These are phyloP conservation scores for Penicillium sp. DNA, from an alignment of 2,329 filamentous ascomycete genomes.

Conservation along the genomic window DNA sequence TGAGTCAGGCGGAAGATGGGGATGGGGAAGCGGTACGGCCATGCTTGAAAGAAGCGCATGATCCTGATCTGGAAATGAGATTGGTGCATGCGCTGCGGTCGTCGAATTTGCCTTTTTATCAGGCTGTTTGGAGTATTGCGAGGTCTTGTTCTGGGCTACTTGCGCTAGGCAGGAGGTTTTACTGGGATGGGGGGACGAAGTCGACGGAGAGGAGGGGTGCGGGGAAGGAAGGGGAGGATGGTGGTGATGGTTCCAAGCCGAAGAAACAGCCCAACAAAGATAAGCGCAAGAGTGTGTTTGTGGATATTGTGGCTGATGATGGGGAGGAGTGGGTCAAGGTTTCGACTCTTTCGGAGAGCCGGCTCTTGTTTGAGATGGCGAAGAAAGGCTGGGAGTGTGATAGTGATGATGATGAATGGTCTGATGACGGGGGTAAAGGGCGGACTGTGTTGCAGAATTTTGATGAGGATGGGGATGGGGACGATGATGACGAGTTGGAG, in stretches of 20 bases:
- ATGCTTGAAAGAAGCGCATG: background rate
- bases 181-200: constrained; percentile 40
- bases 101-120: constrained; percentile 65
- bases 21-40: constrained; percentile 16
- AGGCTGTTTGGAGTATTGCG: constrained; percentile 62
- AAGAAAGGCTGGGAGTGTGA: constrained; percentile 63
- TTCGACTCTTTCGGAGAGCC: constrained; percentile 62
- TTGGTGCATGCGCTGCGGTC: constrained; percentile 59
- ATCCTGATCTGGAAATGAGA: constrained; percentile 32
- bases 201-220: constrained; percentile 1
- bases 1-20: constrained; percentile 16
- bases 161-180: constrained; percentile 58
- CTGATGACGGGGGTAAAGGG: constrained; percentile 26
- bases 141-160: constrained; percentile 53
- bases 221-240: constrained; percentile 12
- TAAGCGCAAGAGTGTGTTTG: constrained; percentile 54
- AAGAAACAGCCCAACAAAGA: constrained; percentile 35
- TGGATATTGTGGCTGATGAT: constrained; percentile 64
- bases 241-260: constrained; percentile 10
- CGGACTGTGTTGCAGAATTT: constrained; percentile 30
- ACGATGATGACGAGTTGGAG: constrained; percentile 57
- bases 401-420: constrained; percentile 48
- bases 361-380: constrained; percentile 66
- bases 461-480: constrained; percentile 30
- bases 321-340: constrained; percentile 68